phyloP scores from a whole-genome alignment of 2,329 filamentous ascomycete species.

The Trichoderma atrobrunneum region DNA sequence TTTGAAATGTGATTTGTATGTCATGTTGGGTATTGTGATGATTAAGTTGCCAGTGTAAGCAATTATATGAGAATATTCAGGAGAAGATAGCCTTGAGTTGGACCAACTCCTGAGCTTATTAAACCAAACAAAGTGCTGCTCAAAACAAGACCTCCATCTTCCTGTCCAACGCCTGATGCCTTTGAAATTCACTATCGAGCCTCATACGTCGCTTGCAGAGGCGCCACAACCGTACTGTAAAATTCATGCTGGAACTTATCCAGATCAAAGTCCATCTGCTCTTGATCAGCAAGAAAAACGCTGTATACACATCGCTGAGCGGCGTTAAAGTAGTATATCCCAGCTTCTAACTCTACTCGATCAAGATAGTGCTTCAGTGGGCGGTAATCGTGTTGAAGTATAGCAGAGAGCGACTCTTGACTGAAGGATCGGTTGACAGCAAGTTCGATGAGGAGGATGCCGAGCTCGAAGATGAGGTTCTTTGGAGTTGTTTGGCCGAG shows the following conservation, averaged over 20 bases:
- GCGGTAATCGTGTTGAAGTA: conserved; percentile 2
- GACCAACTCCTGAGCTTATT: not conserved
- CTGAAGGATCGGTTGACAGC: conserved; percentile 13
- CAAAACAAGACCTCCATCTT: not conserved
- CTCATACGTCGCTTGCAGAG: conserved; percentile 11
- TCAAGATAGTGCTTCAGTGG: not conserved
- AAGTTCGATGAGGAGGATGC: conserved; percentile 15
- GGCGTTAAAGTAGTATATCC: conserved; percentile 12
- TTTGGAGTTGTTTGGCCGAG: not conserved
- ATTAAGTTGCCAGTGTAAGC: not conserved
- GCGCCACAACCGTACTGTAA: conserved; percentile 11
- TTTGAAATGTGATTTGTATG: not conserved
- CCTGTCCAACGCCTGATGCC: not conserved
- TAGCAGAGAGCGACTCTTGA: not conserved
- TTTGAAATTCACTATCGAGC: not conserved
- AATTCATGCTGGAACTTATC: conserved; percentile 15
- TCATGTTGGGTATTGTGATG: not conserved
- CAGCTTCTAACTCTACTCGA: conserved; percentile 3
- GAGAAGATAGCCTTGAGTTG: not conserved
- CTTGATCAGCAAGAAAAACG: conserved; percentile 5
- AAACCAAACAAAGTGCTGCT: not conserved
- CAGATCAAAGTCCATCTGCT: conserved; percentile 12
- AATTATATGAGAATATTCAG: not conserved
- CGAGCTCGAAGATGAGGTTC: conserved; percentile 10
- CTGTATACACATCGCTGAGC: conserved; percentile 10